phyloP scores from a whole-genome alignment of 129 eudicot genomes.

The carrot (Daucus carota) region DNA sequence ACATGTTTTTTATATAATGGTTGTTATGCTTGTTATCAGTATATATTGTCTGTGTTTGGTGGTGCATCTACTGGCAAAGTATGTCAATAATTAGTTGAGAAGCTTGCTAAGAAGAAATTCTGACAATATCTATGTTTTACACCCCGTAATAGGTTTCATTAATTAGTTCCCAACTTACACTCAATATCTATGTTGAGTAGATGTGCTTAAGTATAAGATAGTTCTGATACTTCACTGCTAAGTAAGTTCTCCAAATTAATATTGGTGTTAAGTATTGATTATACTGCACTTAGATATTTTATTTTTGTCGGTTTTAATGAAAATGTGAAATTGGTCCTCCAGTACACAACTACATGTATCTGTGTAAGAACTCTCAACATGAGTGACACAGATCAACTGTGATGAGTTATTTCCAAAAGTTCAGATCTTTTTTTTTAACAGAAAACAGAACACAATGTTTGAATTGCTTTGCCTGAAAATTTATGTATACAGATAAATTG shows the following conservation, averaged over 20 bases:
- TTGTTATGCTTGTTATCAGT: neutral
- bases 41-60: neutral
- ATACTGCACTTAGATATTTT: neutral
- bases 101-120: too few relatives aligned
- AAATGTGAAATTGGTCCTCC: too few relatives aligned
- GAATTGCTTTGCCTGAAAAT: neutral
- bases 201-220: too few relatives aligned
- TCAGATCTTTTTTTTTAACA: neutral
- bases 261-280: neutral
- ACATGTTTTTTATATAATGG: neutral
- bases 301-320: too few relatives aligned
- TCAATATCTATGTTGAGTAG: too few relatives aligned
- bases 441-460: neutral
- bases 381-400: neutral
- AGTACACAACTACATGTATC: too few relatives aligned
- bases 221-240: slow-evolving; percentile 80
- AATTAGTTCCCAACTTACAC: too few relatives aligned
- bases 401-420: neutral
- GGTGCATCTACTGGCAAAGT: neutral
- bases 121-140: too few relatives aligned
- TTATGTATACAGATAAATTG: neutral
- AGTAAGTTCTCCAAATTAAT: slow-evolving; percentile 29
- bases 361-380: neutral
- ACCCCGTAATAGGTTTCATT: too few relatives aligned
- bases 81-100: too few relatives aligned